phyloP scores from a whole-genome alignment of 257 asterid species.

The Solanum lignicaule region DNA sequence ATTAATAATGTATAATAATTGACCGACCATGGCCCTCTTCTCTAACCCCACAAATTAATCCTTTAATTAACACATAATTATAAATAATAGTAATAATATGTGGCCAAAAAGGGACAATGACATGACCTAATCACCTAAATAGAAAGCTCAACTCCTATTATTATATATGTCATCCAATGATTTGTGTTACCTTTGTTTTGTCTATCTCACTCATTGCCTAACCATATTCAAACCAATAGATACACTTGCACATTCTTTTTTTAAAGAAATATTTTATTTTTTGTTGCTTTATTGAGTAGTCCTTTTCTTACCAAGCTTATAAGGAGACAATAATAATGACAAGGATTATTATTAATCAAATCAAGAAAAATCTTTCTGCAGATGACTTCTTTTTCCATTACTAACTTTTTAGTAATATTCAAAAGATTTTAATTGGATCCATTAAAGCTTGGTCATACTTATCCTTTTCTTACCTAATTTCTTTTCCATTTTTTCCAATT shows the following conservation, averaged over 20 bases:
- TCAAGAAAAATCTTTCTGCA: background rate
- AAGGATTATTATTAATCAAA: background rate
- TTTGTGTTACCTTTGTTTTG: conserved; percentile 31
- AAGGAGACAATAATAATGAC: conserved; percentile 2
- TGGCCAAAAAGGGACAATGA: background rate
- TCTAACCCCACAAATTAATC: background rate
- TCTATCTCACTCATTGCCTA: conserved; percentile 20
- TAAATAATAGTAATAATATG: conserved; percentile 7
- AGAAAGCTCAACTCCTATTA: conserved; percentile 40
- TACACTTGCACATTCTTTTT: background rate
- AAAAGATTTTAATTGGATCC: background rate
- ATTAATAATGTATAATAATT: conserved; percentile 12
- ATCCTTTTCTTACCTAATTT: background rate
- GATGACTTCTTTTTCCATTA: background rate
- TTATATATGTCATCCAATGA: conserved; percentile 40
- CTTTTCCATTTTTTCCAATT: background rate
- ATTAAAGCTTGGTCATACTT: background rate
- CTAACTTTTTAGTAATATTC: background rate
- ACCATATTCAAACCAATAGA: background rate
- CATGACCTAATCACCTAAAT: conserved; percentile 30
- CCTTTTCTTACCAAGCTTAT: conserved; percentile 1
- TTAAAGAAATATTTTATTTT: background rate
- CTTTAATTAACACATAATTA: conserved; percentile 8
- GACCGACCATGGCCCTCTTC: conserved; percentile 46
- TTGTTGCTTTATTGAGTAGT: background rate